phyloP scores from a whole-genome alignment of 768 basidiomycete genomes.

The Tylopilus sp. region DNA sequence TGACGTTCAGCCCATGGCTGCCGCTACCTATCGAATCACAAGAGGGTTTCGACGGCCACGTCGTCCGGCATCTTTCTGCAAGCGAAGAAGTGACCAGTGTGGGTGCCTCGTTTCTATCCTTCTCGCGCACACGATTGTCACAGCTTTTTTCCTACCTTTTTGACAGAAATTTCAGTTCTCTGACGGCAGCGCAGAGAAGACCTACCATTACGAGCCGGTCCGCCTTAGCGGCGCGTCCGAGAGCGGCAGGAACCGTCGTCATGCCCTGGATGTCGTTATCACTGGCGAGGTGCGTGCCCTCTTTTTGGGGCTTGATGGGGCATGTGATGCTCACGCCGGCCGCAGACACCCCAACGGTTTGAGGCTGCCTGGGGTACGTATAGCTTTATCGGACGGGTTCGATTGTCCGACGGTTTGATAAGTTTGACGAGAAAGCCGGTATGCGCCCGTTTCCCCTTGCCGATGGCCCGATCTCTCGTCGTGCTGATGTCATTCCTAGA shows the following conservation, averaged over 20 bases:
- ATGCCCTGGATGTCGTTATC: conserved; percentile 36
- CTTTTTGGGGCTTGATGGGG: conserved; percentile 14
- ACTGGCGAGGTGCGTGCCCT: conserved; percentile 29
- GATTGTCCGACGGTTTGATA: conserved; percentile 54
- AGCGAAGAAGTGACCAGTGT: conserved; percentile 25
- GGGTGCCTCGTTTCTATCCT: conserved; percentile 11
- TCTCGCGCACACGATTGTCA: conserved; percentile 23
- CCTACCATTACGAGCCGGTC: conserved; percentile 31
- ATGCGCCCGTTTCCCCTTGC: conserved; percentile 20
- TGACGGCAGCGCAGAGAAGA: conserved; percentile 24
- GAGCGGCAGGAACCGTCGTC: conserved; percentile 26
- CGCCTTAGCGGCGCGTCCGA: conserved; percentile 27
- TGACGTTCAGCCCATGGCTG: conserved; percentile 39
- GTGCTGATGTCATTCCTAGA: conserved; percentile 31
- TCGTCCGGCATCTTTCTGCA: conserved; percentile 18
- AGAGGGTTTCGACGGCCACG: conserved; percentile 21
- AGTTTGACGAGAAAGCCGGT: conserved; percentile 62
- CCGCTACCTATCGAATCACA: conserved; percentile 29
- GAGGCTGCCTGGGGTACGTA: conserved; percentile 68
- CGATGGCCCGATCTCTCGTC: background rate
- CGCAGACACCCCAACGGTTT: conserved; percentile 50
- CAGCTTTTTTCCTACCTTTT: background rate
- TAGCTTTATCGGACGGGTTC: conserved; percentile 55
- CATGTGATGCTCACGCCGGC: conserved; percentile 21
- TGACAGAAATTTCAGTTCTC: conserved; percentile 25